phyloP scores from a whole-genome alignment of 1,139 yeast species.

The Hemisphaericaspora xylanilytica region DNA sequence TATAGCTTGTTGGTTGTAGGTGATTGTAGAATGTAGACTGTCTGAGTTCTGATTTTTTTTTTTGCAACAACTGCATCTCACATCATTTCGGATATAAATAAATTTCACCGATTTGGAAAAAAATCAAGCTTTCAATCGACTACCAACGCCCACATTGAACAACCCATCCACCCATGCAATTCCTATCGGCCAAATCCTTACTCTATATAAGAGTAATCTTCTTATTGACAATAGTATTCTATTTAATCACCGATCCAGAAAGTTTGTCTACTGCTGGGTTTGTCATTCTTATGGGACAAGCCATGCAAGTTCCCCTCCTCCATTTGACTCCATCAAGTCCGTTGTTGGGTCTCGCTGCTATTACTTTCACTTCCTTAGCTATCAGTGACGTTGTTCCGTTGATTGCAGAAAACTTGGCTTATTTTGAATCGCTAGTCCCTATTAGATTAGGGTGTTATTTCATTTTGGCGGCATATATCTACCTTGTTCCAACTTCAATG shows the following conservation, averaged over 20 bases:
- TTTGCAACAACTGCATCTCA: constrained; percentile 20
- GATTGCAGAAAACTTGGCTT: constrained; percentile 50
- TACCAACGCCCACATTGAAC: no score
- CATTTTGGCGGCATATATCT: constrained; percentile 43
- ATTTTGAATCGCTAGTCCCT: constrained; percentile 71
- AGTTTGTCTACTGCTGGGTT: constrained; percentile 42
- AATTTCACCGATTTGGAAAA: background rate
- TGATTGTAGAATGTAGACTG: no score
- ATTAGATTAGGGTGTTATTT: constrained; percentile 60
- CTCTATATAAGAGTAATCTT: constrained; percentile 49
- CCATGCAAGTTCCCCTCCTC: constrained; percentile 52
- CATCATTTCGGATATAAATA: background rate
- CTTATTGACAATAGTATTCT: constrained; percentile 48
- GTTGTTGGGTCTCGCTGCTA: constrained; percentile 49
- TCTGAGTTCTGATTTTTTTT: no score
- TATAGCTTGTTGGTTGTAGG: no score
- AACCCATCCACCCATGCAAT: constrained; percentile 43
- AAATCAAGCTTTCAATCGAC: no score
- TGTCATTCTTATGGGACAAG: constrained; percentile 53
- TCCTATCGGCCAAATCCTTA: constrained; percentile 52
- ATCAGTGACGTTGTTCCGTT: constrained; percentile 58
- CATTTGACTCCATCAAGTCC: constrained; percentile 46
- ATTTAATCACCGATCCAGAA: constrained; percentile 59
- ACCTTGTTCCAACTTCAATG: constrained; percentile 38
- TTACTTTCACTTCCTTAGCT: constrained; percentile 44